Evolutionary conservation across 768 basidiomycete genomes (phyloP).

Genomic region (Auricularia sp.): DNA sequence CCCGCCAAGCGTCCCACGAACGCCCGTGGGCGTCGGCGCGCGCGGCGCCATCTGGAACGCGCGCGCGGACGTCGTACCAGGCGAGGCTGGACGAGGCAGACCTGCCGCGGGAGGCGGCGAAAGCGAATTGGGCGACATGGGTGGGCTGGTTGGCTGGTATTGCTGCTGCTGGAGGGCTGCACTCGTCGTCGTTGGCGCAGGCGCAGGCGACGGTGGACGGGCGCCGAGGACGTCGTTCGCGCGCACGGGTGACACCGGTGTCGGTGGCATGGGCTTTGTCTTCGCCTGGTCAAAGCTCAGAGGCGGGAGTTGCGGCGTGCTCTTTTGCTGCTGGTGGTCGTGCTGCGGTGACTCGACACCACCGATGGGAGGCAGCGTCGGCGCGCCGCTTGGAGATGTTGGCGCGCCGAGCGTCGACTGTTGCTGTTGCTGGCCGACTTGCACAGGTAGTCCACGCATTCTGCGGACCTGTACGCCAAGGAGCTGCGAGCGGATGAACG

Average conservation of each 20-base stretch:
- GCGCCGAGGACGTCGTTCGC: background rate
- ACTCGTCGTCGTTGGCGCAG: constrained; percentile 8
- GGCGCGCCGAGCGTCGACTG: constrained; percentile 3
- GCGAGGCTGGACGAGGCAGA: background rate
- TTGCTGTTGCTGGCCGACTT: constrained; percentile 4
- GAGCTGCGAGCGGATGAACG: constrained; percentile 52
- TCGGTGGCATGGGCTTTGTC: constrained; percentile 7
- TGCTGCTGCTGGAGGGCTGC: background rate
- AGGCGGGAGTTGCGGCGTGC: constrained; percentile 48
- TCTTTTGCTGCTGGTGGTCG: background rate
- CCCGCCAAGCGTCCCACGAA: background rate
- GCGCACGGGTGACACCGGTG: background rate
- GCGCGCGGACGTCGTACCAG: background rate
- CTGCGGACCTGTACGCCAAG: constrained; percentile 53
- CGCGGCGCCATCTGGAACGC: constrained; percentile 1
- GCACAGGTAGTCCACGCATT: constrained; percentile 35
- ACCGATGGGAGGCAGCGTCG: constrained; percentile 1
- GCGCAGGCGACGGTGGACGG: constrained; percentile 10
- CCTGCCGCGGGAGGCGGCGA: background rate
- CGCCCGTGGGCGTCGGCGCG: background rate
- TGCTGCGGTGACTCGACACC: background rate
- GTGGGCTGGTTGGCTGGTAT: background rate
- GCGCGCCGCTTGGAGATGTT: constrained; percentile 6
- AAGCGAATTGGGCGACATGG: background rate
- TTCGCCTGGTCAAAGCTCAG: constrained; percentile 34